Base-by-base conservation (phyloP, 148 eudicot genomes). In the Mesembryanthemum crystallinum region DNA sequence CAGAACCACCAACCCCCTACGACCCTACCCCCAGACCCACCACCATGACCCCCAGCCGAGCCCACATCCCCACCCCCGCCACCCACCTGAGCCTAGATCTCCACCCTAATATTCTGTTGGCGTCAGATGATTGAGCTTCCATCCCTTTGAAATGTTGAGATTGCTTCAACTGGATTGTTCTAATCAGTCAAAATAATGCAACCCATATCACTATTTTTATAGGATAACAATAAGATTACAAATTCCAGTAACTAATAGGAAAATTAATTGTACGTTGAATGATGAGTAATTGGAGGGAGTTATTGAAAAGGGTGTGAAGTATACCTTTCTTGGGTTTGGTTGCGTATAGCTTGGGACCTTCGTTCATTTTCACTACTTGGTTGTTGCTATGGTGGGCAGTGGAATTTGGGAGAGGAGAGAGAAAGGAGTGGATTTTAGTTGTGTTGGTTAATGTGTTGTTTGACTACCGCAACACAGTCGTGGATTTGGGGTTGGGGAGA, bases 311-410 rank as follows among this genome's bases (percentile, higher is more conserved):
- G 3, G 35, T 35, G 54, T 59, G 10, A 49, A 42, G n/a, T 32
- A 51, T 67, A 85, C 87, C 87, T 85, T 85, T 85, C 83, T 82
- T 85, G 32, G 87, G 87, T 77, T 85, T 85, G 79, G 79, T 66
- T 8, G 70, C 83, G 67, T 69, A 82, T 21, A 85, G 75, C 59
- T 82, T 85, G 23, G 83, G 87, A 69, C 62, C 27, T 74, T 85
- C 85, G 51, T 67, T 80, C 87, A 84, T 84, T 63, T 69, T 77
- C 8, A 5, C 32, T 0, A 1, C 11, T 51, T 43, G 68, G 27
- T 42, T 27, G 9, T 0, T 39, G 1, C 35, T 7, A 20, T 27
- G 49, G 29, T 61, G 42, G 1, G 42, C 20, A 17, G 52, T 54
- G 52, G 71, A 71, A 23, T 10, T 14, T 11, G 43, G 5, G 30